These are phyloP conservation scores for Talaromyces sp. DNA, from an alignment of 2,329 filamentous ascomycete species.

Conservation along the genomic window DNA sequence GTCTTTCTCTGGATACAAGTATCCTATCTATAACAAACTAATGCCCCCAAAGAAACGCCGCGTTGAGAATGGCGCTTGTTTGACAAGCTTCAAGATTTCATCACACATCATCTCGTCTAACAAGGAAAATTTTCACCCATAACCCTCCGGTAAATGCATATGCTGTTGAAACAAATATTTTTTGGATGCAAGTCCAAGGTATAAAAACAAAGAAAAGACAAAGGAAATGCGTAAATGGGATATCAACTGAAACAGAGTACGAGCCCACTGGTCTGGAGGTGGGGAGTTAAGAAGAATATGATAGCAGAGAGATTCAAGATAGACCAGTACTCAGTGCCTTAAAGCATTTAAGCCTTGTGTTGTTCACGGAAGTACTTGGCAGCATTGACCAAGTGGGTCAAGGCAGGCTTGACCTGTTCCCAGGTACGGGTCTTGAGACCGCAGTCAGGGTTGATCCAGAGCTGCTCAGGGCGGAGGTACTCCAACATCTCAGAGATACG, in stretches of 20 bases:
- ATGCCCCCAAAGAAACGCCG: constrained; percentile 20
- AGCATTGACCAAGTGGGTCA: constrained; percentile 96
- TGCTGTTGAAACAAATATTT: constrained; percentile 19
- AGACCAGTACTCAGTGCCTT: constrained; percentile 11
- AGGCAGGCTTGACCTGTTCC: constrained; percentile 95
- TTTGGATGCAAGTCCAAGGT: constrained; percentile 9
- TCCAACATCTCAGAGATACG: constrained; percentile 97
- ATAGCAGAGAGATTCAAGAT: constrained; percentile 12
- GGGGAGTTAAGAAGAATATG: constrained; percentile 20
- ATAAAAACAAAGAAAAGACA: constrained; percentile 11
- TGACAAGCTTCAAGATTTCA: constrained; percentile 14
- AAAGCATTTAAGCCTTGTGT: constrained; percentile 59
- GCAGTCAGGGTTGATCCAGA: constrained; percentile 99
- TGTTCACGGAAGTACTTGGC: constrained; percentile 95
- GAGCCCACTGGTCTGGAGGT: constrained; percentile 1
- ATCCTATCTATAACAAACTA: constrained; percentile 2
- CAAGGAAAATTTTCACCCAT: constrained; percentile 11
- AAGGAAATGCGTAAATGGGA: constrained; percentile 17
- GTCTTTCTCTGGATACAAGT: not conserved
- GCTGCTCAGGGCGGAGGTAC: constrained; percentile 95
- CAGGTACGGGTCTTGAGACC: constrained; percentile 99
- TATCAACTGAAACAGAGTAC: constrained; percentile 12
- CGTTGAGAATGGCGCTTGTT: constrained; percentile 23
- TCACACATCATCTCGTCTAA: constrained; percentile 19
- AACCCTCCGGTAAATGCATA: constrained; percentile 17